Base-by-base conservation (phyloP, 345 rosid species). In the Syzygium aromaticum region DNA sequence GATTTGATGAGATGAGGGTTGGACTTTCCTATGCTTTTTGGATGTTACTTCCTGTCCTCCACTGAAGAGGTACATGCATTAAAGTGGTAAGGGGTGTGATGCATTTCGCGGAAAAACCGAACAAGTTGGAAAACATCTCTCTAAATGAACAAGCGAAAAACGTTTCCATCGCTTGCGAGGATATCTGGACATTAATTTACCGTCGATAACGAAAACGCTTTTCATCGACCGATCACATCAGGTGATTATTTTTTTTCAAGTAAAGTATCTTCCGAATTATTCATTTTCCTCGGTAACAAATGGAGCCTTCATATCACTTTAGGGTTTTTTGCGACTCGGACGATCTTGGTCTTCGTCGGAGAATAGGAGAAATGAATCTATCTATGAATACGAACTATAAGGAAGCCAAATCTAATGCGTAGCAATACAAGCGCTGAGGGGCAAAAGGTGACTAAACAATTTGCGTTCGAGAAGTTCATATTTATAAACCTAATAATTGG, bases 121-220 rank as follows among this genome's bases (percentile, higher is more conserved):
- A 5, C 1, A 43, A 43, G 6, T 43, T 43, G 46, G 7, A 43
- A 43, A 43, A 43, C 1, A 43, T 43, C 46, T 43, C 6, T 43
- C 46, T 43, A 1, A 59, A 11, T 0, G 28, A 59, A 11, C 2
- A 59, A 2, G 27, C 14, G 0, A n/a, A 61, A 61, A 13, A n/a
- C 3, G 14, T 6, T n/a, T 61, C 13, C 19, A 61, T 61, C 5
- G 0, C 28, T 0, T 0, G 0, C 3, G 2, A 61, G 14, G 1
- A 13, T n/a, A 0, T n/a, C 6, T n/a, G 3, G 2, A n/a, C 1
- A n/a, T 61, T 3, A 61, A 6, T 6, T n/a, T n/a, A n/a, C 17
- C 3, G 7, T 13, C 3, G 1, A n/a, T n/a, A n/a, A 2, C 2
- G 0, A n/a, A 61, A 61, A 61, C 9, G n/a, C 27, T 0, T n/a